Evolutionary conservation across 2,329 filamentous ascomycete genomes (phyloP).

Genomic region (Phialophora macrospora): DNA sequence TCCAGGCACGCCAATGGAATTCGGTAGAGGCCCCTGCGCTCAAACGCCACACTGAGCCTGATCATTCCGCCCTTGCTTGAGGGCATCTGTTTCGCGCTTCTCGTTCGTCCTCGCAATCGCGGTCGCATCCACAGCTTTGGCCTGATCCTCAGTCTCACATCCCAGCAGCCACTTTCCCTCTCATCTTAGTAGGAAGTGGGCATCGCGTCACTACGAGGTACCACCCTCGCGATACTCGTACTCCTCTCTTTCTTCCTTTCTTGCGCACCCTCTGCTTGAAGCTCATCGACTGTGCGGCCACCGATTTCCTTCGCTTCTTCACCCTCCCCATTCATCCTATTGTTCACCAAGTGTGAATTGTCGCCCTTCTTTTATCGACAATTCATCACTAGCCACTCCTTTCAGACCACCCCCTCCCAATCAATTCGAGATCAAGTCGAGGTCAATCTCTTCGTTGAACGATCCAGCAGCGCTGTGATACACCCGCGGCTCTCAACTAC

Average conservation of each 20-base stretch:
- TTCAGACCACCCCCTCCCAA: slow-evolving; percentile 12
- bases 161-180: slow-evolving; percentile 22
- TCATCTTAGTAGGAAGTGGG: slow-evolving; percentile 10
- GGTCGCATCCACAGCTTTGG: slow-evolving; percentile 8
- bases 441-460: slow-evolving; percentile 1
- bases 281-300: slow-evolving; percentile 24
- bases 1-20: slow-evolving; percentile 39
- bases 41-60: neutral
- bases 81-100: slow-evolving; percentile 10
- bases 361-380: slow-evolving; percentile 47
- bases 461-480: slow-evolving; percentile 22
- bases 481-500: neutral
- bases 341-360: slow-evolving; percentile 40
- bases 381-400: slow-evolving; percentile 34
- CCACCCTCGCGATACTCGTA: neutral
- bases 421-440: neutral
- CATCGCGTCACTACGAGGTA: slow-evolving; percentile 24
- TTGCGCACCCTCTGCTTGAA: slow-evolving; percentile 14
- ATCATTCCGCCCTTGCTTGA: slow-evolving; percentile 5
- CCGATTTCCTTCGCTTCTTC: slow-evolving; percentile 30
- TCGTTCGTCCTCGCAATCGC: slow-evolving; percentile 4
- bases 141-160: slow-evolving; percentile 14
- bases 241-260: slow-evolving; percentile 14
- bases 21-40: neutral
- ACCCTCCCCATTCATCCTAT: slow-evolving; percentile 27